phyloP scores from a whole-genome alignment of 306 rosid species.

The Urtica urens region DNA sequence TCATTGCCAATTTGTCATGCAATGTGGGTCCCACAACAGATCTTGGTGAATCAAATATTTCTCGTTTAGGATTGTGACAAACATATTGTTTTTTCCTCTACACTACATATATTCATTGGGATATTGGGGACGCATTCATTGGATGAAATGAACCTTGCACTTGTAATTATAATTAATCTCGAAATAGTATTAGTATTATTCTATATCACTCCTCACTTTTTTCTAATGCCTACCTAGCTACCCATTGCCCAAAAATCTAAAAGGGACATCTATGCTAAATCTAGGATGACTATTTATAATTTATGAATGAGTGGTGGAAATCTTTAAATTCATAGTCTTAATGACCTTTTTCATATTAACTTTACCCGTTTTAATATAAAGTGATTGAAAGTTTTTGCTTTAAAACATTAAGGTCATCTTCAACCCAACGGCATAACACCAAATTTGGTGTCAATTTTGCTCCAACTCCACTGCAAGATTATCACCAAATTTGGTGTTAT shows the following conservation, averaged over 20 bases:
- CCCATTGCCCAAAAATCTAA: background rate
- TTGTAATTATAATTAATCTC: background rate
- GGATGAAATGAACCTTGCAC: conserved; percentile 7
- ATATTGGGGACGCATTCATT: conserved; percentile 2
- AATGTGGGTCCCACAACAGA: conserved; percentile 23
- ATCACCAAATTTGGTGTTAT: no score
- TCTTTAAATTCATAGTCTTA: no score
- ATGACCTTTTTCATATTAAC: no score
- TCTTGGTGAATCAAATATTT: conserved; percentile 19
- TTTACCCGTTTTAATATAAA: no score
- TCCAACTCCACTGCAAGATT: no score
- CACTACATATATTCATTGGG: conserved; percentile 1
- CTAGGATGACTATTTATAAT: no score
- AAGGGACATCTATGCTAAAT: background rate
- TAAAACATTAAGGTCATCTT: no score
- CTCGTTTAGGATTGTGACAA: conserved; percentile 13
- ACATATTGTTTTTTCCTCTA: conserved; percentile 8
- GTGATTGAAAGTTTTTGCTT: no score
- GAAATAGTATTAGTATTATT: background rate
- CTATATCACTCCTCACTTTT: background rate
- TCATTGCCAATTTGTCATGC: conserved; percentile 22
- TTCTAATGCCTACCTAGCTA: background rate
- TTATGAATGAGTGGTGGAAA: no score
- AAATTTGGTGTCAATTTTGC: no score
- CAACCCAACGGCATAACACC: no score